Evolutionary conservation across 495 filamentous ascomycete genomes (phyloP).

Genomic region (Penicillium chermesinum): DNA sequence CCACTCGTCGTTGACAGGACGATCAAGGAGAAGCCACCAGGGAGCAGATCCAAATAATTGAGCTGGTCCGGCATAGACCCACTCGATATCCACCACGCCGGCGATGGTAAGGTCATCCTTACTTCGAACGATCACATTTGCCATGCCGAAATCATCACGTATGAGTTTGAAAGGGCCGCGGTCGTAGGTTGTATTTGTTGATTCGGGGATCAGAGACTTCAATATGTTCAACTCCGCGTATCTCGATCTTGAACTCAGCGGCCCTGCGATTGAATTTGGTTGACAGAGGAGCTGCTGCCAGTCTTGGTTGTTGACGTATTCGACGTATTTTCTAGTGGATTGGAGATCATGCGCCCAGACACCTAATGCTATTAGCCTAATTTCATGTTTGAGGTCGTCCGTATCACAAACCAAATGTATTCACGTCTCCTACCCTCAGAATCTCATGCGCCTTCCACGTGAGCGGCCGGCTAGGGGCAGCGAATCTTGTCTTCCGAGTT

Average conservation of each 20-base stretch:
- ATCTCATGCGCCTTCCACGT: conserved; percentile 4
- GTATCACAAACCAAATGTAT: conserved; percentile 10
- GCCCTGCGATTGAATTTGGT: conserved; percentile 26
- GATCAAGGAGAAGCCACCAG: conserved; percentile 32
- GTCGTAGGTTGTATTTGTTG: conserved; percentile 24
- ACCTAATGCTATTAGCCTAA: no score
- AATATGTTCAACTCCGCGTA: conserved; percentile 24
- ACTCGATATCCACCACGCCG: conserved; percentile 35
- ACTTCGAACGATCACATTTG: conserved; percentile 31
- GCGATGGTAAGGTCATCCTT: conserved; percentile 29
- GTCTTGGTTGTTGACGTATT: conserved; percentile 28
- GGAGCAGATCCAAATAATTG: conserved; percentile 32
- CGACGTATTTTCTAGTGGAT: conserved; percentile 28
- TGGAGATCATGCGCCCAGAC: conserved; percentile 28
- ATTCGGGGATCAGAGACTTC: conserved; percentile 17
- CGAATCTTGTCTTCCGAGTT: no score
- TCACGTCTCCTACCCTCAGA: background rate
- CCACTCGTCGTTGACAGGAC: conserved; percentile 24
- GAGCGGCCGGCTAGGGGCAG: no score
- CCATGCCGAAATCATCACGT: conserved; percentile 32
- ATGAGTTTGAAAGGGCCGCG: conserved; percentile 29
- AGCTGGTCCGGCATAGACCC: conserved; percentile 31
- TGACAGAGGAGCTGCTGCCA: conserved; percentile 29
- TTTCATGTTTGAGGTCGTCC: background rate
- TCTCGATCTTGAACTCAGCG: conserved; percentile 19